Percentiles rank a stretch among this genome's conserved stretches.
These are phyloP conservation scores for Flaveria linearis DNA, from an alignment of 129 eudicot genomes.

Conservation along the genomic window DNA sequence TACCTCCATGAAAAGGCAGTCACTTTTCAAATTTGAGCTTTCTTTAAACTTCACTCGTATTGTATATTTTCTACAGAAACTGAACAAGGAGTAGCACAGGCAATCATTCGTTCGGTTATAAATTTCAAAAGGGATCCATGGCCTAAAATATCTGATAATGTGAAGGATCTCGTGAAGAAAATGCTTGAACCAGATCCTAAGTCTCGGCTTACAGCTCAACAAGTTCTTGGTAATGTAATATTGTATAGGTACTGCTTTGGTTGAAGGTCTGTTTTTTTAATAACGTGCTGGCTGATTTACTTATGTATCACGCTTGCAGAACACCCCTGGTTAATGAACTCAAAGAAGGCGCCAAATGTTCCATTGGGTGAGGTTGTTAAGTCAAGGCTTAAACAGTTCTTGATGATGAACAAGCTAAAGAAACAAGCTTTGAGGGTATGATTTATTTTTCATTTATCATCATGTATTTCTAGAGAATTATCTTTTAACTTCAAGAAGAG, in stretches of 20 bases:
- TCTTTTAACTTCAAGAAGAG: neutral
- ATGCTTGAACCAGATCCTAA: conserved; percentile 92
- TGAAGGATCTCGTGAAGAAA: conserved; percentile 91
- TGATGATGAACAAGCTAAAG: conserved; percentile 84
- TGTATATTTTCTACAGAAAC: conserved; percentile 45
- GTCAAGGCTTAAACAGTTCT: conserved; percentile 79
- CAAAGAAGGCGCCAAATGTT: conserved; percentile 73
- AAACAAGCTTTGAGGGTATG: conserved; percentile 74
- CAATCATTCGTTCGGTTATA: conserved; percentile 72
- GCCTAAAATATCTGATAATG: conserved; percentile 87
- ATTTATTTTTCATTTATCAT: conserved; percentile 22
- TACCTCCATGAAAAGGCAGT: neutral
- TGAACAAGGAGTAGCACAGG: conserved; percentile 94
- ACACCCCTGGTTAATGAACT: conserved; percentile 74
- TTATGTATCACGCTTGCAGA: conserved; percentile 41
- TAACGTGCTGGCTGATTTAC: conserved; percentile 22
- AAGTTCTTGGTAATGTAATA: conserved; percentile 69
- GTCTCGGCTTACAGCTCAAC: conserved; percentile 77
- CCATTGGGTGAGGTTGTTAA: conserved; percentile 78
- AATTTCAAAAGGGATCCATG: conserved; percentile 89
- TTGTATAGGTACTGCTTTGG: conserved; percentile 29
- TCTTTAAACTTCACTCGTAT: neutral
- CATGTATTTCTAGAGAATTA: neutral
- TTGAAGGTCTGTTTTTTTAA: neutral
- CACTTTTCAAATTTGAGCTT: neutral